A percentile compares a stretch with the other conserved stretches of the same genome.
These are phyloP conservation scores for Tricladium varicosporioides DNA, from an alignment of 2,329 filamentous ascomycete species.

Conservation along the genomic window DNA sequence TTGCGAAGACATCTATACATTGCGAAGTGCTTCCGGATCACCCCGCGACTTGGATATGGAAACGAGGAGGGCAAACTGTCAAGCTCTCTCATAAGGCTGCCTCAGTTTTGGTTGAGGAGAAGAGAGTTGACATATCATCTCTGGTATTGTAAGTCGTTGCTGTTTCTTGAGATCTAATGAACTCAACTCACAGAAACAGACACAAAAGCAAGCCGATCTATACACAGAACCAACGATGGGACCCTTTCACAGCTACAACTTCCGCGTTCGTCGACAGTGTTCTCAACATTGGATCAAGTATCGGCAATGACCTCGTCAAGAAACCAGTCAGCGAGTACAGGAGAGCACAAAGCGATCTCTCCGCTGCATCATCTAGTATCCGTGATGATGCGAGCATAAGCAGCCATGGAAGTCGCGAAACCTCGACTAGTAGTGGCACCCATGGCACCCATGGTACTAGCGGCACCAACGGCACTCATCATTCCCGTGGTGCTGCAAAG, in stretches of 20 bases:
- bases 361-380: not conserved
- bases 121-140: slow-evolving; percentile 15
- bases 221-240: slow-evolving; percentile 30
- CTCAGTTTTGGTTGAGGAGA: slow-evolving; percentile 12
- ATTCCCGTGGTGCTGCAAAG: not conserved
- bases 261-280: slow-evolving; percentile 11
- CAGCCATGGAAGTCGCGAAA: not conserved
- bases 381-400: not conserved
- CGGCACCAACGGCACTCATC: not conserved
- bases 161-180: no score
- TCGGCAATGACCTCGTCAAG: not conserved
- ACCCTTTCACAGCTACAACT: slow-evolving; percentile 20
- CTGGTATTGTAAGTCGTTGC: slow-evolving; percentile 23
- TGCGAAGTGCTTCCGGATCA: slow-evolving; percentile 65
- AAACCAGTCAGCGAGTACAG: not conserved
- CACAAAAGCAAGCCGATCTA: slow-evolving; percentile 37
- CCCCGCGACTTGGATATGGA: slow-evolving; percentile 32
- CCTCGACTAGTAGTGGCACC: not conserved
- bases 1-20: slow-evolving; percentile 60
- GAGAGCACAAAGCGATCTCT: not conserved
- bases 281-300: slow-evolving; percentile 7
- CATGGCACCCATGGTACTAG: not conserved
- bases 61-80: slow-evolving; percentile 30
- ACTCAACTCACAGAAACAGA: slow-evolving; percentile 38
- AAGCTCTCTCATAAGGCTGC: slow-evolving; percentile 18